Percentiles rank a stretch among this genome's conserved stretches.
Conservation (phyloP, 2,329 filamentous ascomycete species). For the Alternaria gaisen region DNA sequence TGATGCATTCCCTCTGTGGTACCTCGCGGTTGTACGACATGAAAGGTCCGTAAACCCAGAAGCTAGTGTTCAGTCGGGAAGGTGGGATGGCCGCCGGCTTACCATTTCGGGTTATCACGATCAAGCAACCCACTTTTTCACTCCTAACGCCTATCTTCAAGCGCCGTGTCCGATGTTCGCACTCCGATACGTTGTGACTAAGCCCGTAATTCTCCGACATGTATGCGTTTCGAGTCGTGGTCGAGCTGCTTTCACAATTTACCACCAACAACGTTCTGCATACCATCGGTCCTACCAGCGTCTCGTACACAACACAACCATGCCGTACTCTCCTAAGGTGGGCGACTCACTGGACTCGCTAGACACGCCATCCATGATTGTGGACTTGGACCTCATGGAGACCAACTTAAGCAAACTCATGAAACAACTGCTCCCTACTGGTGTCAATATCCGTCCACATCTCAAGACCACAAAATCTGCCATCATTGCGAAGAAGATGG, state of each 20-base stretch:
- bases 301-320: constrained; percentile 14
- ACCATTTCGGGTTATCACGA: constrained; percentile 16
- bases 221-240: neutral
- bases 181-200: neutral
- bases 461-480: constrained; percentile 64
- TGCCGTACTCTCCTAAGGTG: constrained; percentile 53
- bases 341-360: constrained; percentile 57
- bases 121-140: constrained; percentile 6
- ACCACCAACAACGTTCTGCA: neutral
- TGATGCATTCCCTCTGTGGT: neutral
- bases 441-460: constrained; percentile 59
- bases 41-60: neutral
- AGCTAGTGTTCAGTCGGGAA: constrained; percentile 7
- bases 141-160: constrained; percentile 10
- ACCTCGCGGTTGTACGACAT: neutral
- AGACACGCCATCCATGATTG: constrained; percentile 66
- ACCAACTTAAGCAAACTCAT: constrained; percentile 61
- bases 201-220: constrained; percentile 2
- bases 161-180: constrained; percentile 11
- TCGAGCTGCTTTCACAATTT: neutral
- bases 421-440: constrained; percentile 56
- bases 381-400: constrained; percentile 63
- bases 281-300: neutral
- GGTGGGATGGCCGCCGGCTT: constrained; percentile 22
- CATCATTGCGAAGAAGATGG: constrained; percentile 56